phyloP scores from a whole-genome alignment of 495 filamentous ascomycete species.

The Podospora fimiseda region DNA sequence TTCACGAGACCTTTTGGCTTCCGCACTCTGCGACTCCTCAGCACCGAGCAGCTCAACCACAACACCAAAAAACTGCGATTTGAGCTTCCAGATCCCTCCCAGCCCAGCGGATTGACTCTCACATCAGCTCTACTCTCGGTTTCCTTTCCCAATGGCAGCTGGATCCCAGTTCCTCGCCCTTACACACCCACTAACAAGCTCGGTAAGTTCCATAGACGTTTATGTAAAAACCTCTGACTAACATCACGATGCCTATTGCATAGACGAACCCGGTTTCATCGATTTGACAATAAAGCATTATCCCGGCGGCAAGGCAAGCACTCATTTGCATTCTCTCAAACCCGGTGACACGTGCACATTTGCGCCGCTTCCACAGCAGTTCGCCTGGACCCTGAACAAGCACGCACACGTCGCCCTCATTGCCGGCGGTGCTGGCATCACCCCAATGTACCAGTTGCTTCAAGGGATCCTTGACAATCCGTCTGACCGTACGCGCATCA shows the following conservation, averaged over 20 bases:
- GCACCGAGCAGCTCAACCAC: conserved; percentile 54
- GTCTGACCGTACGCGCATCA: conserved; percentile 54
- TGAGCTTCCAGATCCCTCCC: conserved; percentile 46
- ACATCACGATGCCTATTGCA: conserved; percentile 5
- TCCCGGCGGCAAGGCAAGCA: conserved; percentile 55
- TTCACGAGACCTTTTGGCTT: conserved; percentile 22
- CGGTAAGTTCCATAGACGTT: conserved; percentile 35
- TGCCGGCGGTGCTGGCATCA: conserved; percentile 59
- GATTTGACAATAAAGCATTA: conserved; percentile 61
- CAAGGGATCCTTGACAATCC: conserved; percentile 58
- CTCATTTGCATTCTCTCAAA: conserved; percentile 53
- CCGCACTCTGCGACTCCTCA: conserved; percentile 37
- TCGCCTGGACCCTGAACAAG: conserved; percentile 51
- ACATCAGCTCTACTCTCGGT: conserved; percentile 53
- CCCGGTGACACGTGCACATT: conserved; percentile 56
- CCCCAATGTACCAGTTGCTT: conserved; percentile 55
- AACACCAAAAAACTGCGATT: conserved; percentile 62
- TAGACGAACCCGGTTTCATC: conserved; percentile 49
- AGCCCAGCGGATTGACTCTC: conserved; percentile 45
- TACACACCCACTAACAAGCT: conserved; percentile 55
- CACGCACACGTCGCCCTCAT: conserved; percentile 51
- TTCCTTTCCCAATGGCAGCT: conserved; percentile 45
- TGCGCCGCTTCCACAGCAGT: conserved; percentile 40
- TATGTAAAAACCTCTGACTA: background rate
- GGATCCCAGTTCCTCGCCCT: conserved; percentile 49